Evolutionary conservation across 2,329 filamentous ascomycete genomes (phyloP), one percentile per base, ranked within the genome.

Genomic region (Biscogniauxia mediterranea): DNA sequence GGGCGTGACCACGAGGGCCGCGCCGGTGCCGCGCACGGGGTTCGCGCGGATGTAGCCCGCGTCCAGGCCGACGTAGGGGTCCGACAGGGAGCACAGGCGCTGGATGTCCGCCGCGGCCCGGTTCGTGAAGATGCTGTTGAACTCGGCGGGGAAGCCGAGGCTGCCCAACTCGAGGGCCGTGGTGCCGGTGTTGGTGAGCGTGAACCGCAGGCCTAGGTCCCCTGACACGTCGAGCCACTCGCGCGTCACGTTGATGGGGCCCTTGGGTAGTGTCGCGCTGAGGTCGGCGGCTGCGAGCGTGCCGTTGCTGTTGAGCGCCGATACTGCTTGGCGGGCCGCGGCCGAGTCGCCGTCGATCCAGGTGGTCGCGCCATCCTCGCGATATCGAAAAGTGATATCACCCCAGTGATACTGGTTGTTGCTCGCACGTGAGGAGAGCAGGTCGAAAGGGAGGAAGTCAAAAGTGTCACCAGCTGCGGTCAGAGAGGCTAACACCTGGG

Each of bases 61-160:
- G 56, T 86, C 76, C 61, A 86, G 76, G 1, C 85, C 85, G n/a
- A 87, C 80, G 58, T 86, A 86, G 0, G 85, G 85, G 59, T 88
- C 85, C 0, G 82, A 78, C 2, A 87, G 76, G 0, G 82, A 83
- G 68, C 85, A 87, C 25, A 78, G 76, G 0, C 74, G 71, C 57
- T 81, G 79, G 6, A 81, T 85, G 6, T 84, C 79, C 2, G 74
- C 73, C 0, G 83, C 78, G 1, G 74, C 71, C 8, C 83, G 78
- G 52, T 76, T 76, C 13, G 79, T 85, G 67, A 87, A 87, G 65
- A 88, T 86, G 70, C 82, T 87, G 73, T 87, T 87, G 74, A 87
- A 85, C 68, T 85, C 83, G 20, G 83, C 78, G 0, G 85, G 85
- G 56, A 88, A 81, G 0, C 85, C 85, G 1, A 87, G 75, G 54